Evolutionary conservation across 1,284 basidiomycete genomes (phyloP), one percentile per base, ranked within the genome.

Genomic region (Microbotryum intermedium): DNA sequence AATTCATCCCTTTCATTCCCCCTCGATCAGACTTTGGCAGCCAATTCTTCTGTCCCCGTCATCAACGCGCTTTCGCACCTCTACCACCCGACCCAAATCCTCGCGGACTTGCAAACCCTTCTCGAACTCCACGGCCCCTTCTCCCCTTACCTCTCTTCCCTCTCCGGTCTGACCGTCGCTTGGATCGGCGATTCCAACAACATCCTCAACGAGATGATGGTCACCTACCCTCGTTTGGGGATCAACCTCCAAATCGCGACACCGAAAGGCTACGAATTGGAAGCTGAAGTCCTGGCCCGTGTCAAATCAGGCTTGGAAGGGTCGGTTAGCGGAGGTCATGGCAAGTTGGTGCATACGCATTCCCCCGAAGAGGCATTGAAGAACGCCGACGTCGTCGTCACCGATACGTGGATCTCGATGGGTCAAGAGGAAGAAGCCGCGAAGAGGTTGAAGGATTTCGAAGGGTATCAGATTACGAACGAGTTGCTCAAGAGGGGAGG

Each of bases 331-430:
- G 74, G 72, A 64, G 71, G 73, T 45, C 69, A 72, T 47, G 77
- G 79, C 51, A 68, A 72, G 39, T 88, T 93, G 53, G 80, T 78
- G 72, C 90, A 89, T 87, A 82, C 82, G 23, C 78, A 78, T 29
- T 84, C 89, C 70, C 93, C 95, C 0, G 80, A 79, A 45, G 89
- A 91, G 72, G 94, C 95, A 0, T 86, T 97, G 16, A 76, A 85
- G 18, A 86, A 85, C 51, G 94, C 95, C 20, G 91, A 97, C 73
- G 82, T 97, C 23, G 87, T 98, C 53, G 83, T 97, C 23, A 98
- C 95, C 3, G 92, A 97, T 75, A 97, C 92, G 4, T 97, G 92
- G 90, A 92, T 98, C 70, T 94, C 90, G 5, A 98, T 98, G 94
- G 95, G 94, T 29, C 92, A 97, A 76, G 95, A 98, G 76, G 86